Base-by-base conservation (phyloP, 2,329 filamentous ascomycete species). In the Phaeophleospora eucalypticola region DNA sequence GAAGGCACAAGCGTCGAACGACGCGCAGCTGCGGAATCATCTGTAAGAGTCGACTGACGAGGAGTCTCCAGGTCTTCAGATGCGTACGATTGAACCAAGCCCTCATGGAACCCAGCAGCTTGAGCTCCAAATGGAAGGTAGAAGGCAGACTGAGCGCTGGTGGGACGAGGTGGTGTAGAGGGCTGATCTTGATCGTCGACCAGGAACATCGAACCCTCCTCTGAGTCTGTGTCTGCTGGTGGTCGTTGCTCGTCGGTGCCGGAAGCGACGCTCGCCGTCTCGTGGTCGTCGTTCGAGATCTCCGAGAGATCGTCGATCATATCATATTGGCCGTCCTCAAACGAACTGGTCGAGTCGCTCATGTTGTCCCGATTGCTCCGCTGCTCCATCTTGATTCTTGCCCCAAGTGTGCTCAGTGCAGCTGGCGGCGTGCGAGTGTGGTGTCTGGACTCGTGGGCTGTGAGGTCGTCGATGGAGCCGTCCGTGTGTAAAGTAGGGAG, bases 291-390 rank as follows among this genome's bases (percentile, higher is more conserved):
- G 39, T 45, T 57, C 15, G 60, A 62, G 36, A 61, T 53, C 29
- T 65, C 62, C 15, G 62, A 65, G 18, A 60, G 41, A 36, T 64
- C 60, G 33, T 64, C 61, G 24, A 65, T 43, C 59, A 64, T 61
- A 52, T 65, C 62, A 46, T 62, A 65, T 37, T 58, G 49, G 4
- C 37, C 45, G 37, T 64, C 60, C 36, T 57, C 46, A 36, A 59
- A 43, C 21, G 57, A 54, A 37, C 42, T 46, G 21, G 43, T 46
- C 9, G 53, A 52, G 32, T 53, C 49, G 43, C 52, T 51, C 27
- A 21, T 38, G 38, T 33, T 41, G 39, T 51, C 51, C 19, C n/a
- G n/a, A n/a, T 49, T 12, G 24, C 12, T 29, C 24, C 18, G 43
- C 21, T 48, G 43, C n/a, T 49, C 56, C 60, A 63, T 61, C 36